Evolutionary conservation across 78 protist genomes (phyloP).

Genomic region (Dictyostelium intermedium): DNA sequence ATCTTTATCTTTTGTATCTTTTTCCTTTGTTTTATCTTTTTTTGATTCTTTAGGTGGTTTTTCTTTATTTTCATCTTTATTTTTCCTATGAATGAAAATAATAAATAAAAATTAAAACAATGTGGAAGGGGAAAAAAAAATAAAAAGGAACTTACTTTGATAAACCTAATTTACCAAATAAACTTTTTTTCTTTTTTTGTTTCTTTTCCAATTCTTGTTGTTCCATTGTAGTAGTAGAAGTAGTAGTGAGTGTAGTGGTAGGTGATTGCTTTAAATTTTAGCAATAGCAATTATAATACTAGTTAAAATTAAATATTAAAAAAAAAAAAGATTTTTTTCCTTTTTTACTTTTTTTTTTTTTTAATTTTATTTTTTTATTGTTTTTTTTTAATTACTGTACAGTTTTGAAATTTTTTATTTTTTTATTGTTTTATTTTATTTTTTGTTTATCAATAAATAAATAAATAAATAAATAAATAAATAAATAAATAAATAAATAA

Average conservation of each 20-base stretch:
- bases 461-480: too few relatives aligned
- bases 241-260: neutral
- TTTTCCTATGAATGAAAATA: neutral
- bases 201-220: neutral
- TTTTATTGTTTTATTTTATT: too few relatives aligned
- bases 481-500: too few relatives aligned
- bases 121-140: neutral
- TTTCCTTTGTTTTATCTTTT: neutral
- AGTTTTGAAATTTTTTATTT: too few relatives aligned
- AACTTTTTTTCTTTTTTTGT: constrained; percentile 8
- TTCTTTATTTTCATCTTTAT: neutral
- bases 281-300: too few relatives aligned
- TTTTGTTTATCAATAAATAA: too few relatives aligned
- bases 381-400: too few relatives aligned
- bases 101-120: neutral
- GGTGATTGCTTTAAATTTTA: neutral
- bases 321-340: too few relatives aligned
- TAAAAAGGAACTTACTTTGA: neutral
- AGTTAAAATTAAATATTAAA: too few relatives aligned
- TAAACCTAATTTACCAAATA: neutral
- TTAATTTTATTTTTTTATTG: too few relatives aligned
- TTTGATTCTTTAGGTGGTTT: neutral
- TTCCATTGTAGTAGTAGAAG: neutral
- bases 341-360: neutral
- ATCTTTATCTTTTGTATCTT: neutral